Percentiles rank a stretch among this genome's conserved stretches.
Evolutionary conservation across 2,329 filamentous ascomycete species (phyloP).

Genomic region (Fusarium sp.): DNA sequence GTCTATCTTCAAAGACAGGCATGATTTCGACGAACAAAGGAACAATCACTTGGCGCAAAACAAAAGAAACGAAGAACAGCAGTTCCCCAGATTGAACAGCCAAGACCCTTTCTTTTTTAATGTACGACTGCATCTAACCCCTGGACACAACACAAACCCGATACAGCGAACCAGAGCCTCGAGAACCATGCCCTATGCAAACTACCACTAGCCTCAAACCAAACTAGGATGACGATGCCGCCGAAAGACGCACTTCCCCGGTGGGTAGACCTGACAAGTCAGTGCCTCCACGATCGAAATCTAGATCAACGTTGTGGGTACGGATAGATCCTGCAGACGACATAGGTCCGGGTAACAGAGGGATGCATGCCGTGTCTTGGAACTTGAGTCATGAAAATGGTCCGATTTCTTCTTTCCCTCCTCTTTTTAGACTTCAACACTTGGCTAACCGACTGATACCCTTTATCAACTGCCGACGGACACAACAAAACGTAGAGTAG

Average conservation of each 20-base stretch:
- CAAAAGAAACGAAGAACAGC: background rate
- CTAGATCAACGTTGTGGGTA: conserved; percentile 5
- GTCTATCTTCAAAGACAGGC: conserved; percentile 13
- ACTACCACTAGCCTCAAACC: background rate
- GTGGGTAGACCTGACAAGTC: background rate
- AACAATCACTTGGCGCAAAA: background rate
- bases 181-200: background rate
- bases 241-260: background rate
- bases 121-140: background rate
- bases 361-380: background rate
- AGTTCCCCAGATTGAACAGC: background rate
- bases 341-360: background rate
- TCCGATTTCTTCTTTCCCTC: background rate
- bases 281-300: background rate
- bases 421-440: conserved; percentile 3
- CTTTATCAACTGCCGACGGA: background rate
- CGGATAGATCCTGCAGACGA: background rate
- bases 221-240: background rate
- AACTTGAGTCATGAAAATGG: background rate
- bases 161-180: background rate
- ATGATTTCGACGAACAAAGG: background rate
- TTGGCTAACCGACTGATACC: background rate
- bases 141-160: background rate
- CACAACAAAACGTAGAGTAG: background rate
- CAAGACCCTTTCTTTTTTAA: background rate